Base-by-base conservation (phyloP, 192 early-diverging fungal genomes). In the Paraglomus occultum region DNA sequence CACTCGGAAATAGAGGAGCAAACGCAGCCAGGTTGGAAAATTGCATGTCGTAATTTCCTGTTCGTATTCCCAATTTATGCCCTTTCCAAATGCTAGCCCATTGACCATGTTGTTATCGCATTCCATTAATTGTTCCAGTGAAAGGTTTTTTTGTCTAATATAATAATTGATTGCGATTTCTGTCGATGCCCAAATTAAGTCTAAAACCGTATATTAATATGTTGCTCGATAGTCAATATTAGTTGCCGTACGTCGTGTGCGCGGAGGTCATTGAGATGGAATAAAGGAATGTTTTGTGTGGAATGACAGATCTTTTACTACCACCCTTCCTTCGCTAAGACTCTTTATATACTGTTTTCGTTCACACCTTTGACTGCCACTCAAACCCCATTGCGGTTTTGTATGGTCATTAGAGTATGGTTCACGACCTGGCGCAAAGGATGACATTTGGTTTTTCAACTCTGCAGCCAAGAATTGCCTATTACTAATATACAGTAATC, bases 61-160 rank as follows among this genome's bases (percentile, higher is more conserved):
- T 18, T 22, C 20, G 8, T 17, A 64, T 64, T 64, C 22, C 22
- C n/a, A 64, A 49, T 64, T 14, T 49, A 14, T 64, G 61, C 46
- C 7, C 45, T 14, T 31, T 64, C 6, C 18, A 31, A 64, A 48
- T 18, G 9, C 48, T 49, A 50, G 20, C n/a, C 48, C 47, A 65
- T 65, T 65, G 18, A 65, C 20, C 20, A 51, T 11, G 23, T 51
- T 50, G 39, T 65, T 51, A 51, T 65, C 42, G 45, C 60, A 23
- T 62, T 8, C 44, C 23, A 62, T 46, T n/a, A 62, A 62, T 62
- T 39, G 47, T 62, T 62, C 6, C 1, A 46, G 18, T 62, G 10
- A 12, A 45, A 45, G 31, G 23, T 62, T 4, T 1, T 50, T 51
- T 38, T 65, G 38, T 17, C 31, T 49, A 18, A 48, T 45, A 65